Evolutionary conservation across 176 grass and related monocot genomes (phyloP), one percentile per base, ranked within the genome.

Genomic region (Oryza officinalis): DNA sequence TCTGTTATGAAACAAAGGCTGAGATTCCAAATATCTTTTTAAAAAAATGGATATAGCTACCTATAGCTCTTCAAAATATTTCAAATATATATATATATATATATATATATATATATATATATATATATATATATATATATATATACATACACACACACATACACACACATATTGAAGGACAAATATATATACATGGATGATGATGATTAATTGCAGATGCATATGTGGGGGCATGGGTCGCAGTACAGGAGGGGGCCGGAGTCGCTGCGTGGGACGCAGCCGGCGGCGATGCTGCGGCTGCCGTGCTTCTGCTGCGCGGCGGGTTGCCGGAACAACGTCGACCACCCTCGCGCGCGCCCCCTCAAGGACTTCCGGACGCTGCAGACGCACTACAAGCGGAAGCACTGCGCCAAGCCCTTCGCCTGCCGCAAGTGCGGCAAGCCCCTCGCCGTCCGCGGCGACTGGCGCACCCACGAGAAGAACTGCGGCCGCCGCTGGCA

Each of bases 401-500:
- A 81, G 91, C 91, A 93, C 63, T 80, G 91, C 38, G 66, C 83
- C 67, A 87, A 84, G 77, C 91, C 91, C 6, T 93, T 93, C 91
- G 68, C 86, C 72, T 90, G 91, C 81, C 87, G 91, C 81, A 87
- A 85, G 66, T 92, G 91, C 81, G 91, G 87, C 76, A 92, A 92
- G 84, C 84, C 91, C 65, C 74, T 98, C 69, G 92, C 92, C 14
- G 95, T 98, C 72, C 92, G 95, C 59, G 95, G 95, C 10, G 95
- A 98, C 87, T 95, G 92, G 95, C 90, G 89, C 74, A 98, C 95
- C 3, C 95, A 98, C 71, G 84, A 98, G 88, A 98, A 98, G 85
- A 98, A 98, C 86, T 95, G 95, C 54, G 95, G 95, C 43, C 74
- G 74, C 8, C 74, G 73, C 1, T 82, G 80, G 86, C 82, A 81